Base-by-base conservation (phyloP, 495 filamentous ascomycete genomes). In the Annulohypoxylon maeteangense region DNA sequence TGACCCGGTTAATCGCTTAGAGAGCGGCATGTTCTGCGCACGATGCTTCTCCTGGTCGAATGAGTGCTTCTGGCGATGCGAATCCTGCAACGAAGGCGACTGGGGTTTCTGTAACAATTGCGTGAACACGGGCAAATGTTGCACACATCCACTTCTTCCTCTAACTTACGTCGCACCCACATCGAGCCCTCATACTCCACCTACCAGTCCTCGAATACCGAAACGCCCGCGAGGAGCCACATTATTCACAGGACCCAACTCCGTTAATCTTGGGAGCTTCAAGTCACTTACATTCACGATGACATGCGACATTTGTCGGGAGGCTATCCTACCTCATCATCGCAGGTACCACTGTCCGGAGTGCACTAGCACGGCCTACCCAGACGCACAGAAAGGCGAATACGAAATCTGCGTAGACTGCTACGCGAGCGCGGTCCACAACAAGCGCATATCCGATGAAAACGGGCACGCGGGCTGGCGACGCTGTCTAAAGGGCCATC, bases 91-190 rank as follows among this genome's bases (percentile, higher is more conserved):
- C 72, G 90, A 94, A 59, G 93, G 92, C 25, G 93, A 94, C 73
- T 97, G 93, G 94, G 94, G 94, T 0, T 97, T 92, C 73, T 97
- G 94, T 80, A 90, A 90, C 65, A 75, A 79, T 62, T 97, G 94
- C 74, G 92, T 97, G 27, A 92, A 92, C 48, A 88, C 88, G 77
- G 92, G 90, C 11, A 83, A 83, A 45, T 89, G 87, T 69, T 97
- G 94, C 80, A 91, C 88, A 0, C 94, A 97, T 74, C 81, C 89
- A 0, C 81, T 97, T 0, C 81, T 95, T 1, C 91, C 93, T 2
- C 79, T 94, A 10, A 75, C 78, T 6, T 85, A 84, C 59, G 66
- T 74, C 23, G 59, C 72, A 16, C 66, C 76, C 31, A 54, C 4
- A 7, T 57, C 60, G 22, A 60, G 59, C 23, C 45, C 64, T n/a